Evolutionary conservation across 768 basidiomycete species (phyloP).

Genomic region (Mycena belliarum): DNA sequence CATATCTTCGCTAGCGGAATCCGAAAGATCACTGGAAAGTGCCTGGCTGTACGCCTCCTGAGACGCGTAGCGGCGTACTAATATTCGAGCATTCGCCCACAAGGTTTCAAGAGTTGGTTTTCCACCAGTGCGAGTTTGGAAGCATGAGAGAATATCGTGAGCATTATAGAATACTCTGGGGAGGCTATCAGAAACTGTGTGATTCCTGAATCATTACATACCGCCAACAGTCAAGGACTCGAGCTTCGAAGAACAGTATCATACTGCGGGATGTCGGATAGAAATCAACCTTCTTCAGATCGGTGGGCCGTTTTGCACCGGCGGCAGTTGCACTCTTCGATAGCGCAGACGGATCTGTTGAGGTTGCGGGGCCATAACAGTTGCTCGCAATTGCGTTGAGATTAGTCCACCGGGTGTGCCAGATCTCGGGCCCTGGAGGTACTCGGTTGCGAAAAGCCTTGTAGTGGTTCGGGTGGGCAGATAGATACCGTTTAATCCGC

Average conservation of each 20-base stretch:
- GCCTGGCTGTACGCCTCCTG: neutral
- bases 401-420: constrained; percentile 23
- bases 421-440: constrained; percentile 24
- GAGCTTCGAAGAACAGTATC: constrained; percentile 25
- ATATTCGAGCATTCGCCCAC: neutral
- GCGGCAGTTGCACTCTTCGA: constrained; percentile 20
- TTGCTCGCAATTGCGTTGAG: constrained; percentile 24
- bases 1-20: neutral
- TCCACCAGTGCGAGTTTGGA: neutral
- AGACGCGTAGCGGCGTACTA: neutral
- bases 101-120: neutral
- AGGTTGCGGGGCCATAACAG: constrained; percentile 21
- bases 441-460: constrained; percentile 23
- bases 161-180: neutral
- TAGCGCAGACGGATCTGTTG: constrained; percentile 22
- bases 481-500: constrained; percentile 20
- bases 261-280: constrained; percentile 26
- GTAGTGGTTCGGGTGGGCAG: constrained; percentile 20
- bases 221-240: constrained; percentile 10
- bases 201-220: neutral
- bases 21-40: neutral
- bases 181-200: neutral
- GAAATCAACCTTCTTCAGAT: constrained; percentile 27
- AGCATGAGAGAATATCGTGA: neutral
- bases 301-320: constrained; percentile 20